Evolutionary conservation across 106 monocot species (phyloP), one percentile per base, ranked within the genome.

Genomic region (Allium sativum): DNA sequence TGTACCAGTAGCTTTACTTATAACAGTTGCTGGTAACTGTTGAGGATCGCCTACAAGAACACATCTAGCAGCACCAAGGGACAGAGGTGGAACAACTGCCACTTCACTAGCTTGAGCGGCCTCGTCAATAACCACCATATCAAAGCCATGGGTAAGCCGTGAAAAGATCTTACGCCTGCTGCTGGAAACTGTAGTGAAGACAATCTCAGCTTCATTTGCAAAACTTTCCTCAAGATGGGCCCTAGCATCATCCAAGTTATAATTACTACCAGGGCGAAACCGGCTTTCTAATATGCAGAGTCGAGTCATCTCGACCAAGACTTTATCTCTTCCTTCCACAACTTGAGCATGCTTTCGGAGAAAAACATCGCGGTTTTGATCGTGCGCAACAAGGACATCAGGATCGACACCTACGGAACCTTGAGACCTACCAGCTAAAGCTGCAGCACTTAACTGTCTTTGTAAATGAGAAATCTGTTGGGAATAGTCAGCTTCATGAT

Each of bases 51-150:
- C 96, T 65, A 96, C 96, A 46, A 96, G 71, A 43, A 96, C 96
- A 72, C 96, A 96, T 21, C 91, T 72, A 4, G 96, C 91, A 7
- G 96, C 96, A 70, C 96, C 96, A 14, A 96, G 91, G 10, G 96
- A 75, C 10, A 96, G 80, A 0, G 96, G 96, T 19, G 96, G 96
- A 61, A 96, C 84, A 16, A 91, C 56, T 19, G 84, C 96, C 14
- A 91, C 84, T 72, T 96, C 96, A 76, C 96, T 96, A 16, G 96
- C 96, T 69, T 96, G 96, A 41, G 96, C 96, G 6, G 96, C 96
- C 67, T 96, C 96, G 74, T 96, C 96, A 44, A 96, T 96, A 46
- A 96, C 96, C 12, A 96, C 87, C 96, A 96, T 96, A 65, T 96
- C 96, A 63, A 96, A 96, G 21, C 96, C 96, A 78, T 96, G 96